phyloP scores from a whole-genome alignment of 2,329 filamentous ascomycete species.

The Paraphaeosphaeria minitans region DNA sequence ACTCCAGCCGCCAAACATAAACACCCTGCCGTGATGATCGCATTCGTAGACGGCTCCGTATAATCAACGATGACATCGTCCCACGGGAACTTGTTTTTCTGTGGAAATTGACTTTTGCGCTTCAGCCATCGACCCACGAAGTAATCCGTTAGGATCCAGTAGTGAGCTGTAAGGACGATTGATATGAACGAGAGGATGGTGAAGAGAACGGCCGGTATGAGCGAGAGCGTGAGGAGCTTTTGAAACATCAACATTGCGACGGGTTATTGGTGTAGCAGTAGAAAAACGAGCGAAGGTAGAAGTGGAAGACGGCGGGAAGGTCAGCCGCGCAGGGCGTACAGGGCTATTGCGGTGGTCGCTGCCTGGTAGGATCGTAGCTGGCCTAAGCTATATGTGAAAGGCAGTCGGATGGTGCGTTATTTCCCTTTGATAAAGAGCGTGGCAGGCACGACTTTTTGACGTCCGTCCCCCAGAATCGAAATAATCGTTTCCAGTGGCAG shows the following conservation, averaged over 20 bases:
- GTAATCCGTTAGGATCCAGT: slow-evolving; percentile 40
- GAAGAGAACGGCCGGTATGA: slow-evolving; percentile 32
- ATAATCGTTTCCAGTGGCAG: background rate
- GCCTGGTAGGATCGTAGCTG: background rate
- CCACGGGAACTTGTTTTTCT: slow-evolving; percentile 22
- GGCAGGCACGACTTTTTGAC: background rate
- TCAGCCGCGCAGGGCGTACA: background rate
- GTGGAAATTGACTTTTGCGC: slow-evolving; percentile 24
- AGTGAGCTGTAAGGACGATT: slow-evolving; percentile 34
- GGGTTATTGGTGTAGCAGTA: background rate
- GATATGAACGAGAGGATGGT: slow-evolving; percentile 35
- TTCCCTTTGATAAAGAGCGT: background rate
- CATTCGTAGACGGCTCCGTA: slow-evolving; percentile 28
- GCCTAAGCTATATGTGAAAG: background rate
- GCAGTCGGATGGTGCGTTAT: background rate
- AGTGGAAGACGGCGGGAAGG: background rate
- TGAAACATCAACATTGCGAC: slow-evolving; percentile 1
- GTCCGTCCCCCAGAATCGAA: background rate
- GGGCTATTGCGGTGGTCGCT: background rate
- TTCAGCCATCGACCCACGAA: slow-evolving; percentile 27
- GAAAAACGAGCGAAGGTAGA: background rate
- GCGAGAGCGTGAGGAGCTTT: slow-evolving; percentile 28
- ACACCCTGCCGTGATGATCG: slow-evolving; percentile 34
- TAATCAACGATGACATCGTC: slow-evolving; percentile 38
- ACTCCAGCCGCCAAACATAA: slow-evolving; percentile 31